Conservation (phyloP, 2,329 filamentous ascomycete genomes). For the Scleromitrula shiraiana region DNA sequence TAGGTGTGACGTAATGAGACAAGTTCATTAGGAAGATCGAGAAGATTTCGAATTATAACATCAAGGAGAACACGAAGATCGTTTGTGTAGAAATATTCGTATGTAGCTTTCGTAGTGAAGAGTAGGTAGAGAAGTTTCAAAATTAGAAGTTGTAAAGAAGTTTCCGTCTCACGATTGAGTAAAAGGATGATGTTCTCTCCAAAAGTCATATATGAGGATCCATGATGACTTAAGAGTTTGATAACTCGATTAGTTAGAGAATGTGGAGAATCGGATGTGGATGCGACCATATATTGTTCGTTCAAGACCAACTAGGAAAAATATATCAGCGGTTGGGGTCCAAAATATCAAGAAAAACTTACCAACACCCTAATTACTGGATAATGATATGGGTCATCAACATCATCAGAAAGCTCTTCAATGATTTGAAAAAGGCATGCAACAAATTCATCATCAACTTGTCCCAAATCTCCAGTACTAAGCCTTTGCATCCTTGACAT, state of each 20-base stretch:
- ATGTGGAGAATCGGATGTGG: constrained; percentile 36
- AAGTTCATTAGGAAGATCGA: constrained; percentile 84
- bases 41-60: constrained; percentile 92
- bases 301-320: constrained; percentile 76
- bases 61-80: constrained; percentile 90
- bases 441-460: constrained; percentile 74
- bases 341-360: constrained; percentile 30
- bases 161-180: constrained; percentile 90
- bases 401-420: constrained; percentile 79
- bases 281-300: constrained; percentile 92
- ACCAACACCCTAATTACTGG: constrained; percentile 88
- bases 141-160: constrained; percentile 89
- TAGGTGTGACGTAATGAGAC: constrained; percentile 81
- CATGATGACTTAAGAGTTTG: constrained; percentile 77
- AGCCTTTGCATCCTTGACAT: constrained; percentile 89
- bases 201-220: constrained; percentile 81
- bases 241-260: constrained; percentile 86
- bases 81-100: constrained; percentile 98
- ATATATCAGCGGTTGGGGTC: constrained; percentile 15
- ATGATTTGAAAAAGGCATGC: constrained; percentile 78
- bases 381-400: constrained; percentile 90
- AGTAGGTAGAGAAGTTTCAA: constrained; percentile 91
- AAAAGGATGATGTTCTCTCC: constrained; percentile 95
- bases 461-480: constrained; percentile 65
- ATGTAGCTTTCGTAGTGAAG: constrained; percentile 84